Conservation (phyloP, 148 eudicot species). For the Chenopodium quinoa region DNA sequence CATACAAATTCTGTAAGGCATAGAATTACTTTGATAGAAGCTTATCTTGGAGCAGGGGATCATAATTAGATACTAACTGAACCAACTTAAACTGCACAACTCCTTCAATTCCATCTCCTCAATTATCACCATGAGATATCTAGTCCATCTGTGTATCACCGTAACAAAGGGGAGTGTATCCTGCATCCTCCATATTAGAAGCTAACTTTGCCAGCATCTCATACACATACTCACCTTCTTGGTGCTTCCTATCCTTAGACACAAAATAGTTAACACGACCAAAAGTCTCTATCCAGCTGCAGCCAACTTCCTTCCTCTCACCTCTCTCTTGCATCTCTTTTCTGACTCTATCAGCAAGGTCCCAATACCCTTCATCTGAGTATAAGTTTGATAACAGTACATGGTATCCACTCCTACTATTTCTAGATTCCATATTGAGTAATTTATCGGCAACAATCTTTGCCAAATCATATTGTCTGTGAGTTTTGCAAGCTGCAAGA, state of each 20-base stretch:
- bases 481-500: conserved; percentile 66
- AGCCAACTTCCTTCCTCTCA: conserved; percentile 64
- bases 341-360: conserved; percentile 58
- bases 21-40: background rate
- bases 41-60: background rate
- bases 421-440: conserved; percentile 48
- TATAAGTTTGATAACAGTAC: conserved; percentile 71
- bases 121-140: conserved; percentile 9
- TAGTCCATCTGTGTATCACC: conserved; percentile 5
- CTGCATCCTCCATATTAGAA: conserved; percentile 45
- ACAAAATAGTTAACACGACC: conserved; percentile 54
- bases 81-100: background rate
- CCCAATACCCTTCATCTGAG: conserved; percentile 85
- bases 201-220: conserved; percentile 42
- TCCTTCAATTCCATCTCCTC: background rate
- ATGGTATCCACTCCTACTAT: conserved; percentile 55
- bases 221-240: conserved; percentile 44
- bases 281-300: conserved; percentile 79
- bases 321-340: conserved; percentile 65
- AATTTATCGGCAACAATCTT: conserved; percentile 58
- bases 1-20: background rate
- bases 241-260: conserved; percentile 62
- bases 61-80: background rate
- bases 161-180: conserved; percentile 1
- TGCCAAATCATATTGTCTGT: conserved; percentile 67